Evolutionary conservation across 805 yeast species (phyloP), one percentile per base, ranked within the genome.

Genomic region (Blastobotrys americana): DNA sequence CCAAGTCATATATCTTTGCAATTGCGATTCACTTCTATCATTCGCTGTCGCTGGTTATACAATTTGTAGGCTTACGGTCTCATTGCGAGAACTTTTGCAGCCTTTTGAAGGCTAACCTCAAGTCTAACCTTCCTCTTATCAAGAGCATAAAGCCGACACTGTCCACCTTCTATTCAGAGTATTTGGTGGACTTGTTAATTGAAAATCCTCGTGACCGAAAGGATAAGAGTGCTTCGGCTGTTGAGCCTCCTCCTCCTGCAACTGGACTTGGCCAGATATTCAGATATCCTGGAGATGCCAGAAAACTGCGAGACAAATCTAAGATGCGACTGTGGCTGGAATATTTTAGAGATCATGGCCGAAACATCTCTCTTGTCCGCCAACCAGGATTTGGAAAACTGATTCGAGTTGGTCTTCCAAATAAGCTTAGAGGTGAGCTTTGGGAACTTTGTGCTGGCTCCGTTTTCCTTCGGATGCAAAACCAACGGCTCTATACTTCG

Each of bases 361-460:
- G 95, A 39, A 88, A 89, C 56, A 66, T 93, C 42, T 79, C 94
- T 0, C 55, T 90, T 16, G 72, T 85, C 1, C 75, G 79, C 39
- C 85, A 83, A 45, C 85, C 80, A 33, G 77, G 80, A 58, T 94
- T 87, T 58, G 84, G 80, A 61, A 84, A 84, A 57, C 73, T 93
- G 41, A 74, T 93, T 5, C 72, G 97, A 41, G 93, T 89, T 13
- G 97, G 98, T 0, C 71, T 93, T 19, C 97, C 97, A n/a, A 90
- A 90, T 59, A 73, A 94, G 47, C 69, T 93, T 43, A 74, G 99
- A 53, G 98, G 98, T 33, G 99, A 93, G 58, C 69, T 93, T 10
- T 93, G 99, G 99, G 98, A 93, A 61, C 66, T 86, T 43, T 77
- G 87, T 42, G 78, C 86, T 37, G 99, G 98, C 3, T 81, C 95